These are phyloP conservation scores for Pyrenophora graminea DNA, from an alignment of 2,329 filamentous ascomycete genomes.

Conservation along the genomic window DNA sequence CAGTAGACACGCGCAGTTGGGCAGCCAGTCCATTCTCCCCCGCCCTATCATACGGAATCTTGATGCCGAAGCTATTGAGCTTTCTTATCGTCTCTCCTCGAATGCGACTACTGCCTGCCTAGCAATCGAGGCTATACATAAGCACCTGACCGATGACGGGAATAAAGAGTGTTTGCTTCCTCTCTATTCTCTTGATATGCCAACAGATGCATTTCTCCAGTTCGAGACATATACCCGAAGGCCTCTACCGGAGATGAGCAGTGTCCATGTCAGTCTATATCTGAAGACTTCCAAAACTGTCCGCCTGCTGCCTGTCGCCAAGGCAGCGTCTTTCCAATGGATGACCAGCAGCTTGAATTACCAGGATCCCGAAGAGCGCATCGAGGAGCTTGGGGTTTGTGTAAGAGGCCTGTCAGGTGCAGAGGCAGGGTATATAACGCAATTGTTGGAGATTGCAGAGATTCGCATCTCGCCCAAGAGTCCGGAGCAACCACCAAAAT, in stretches of 20 bases:
- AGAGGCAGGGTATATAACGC: background rate
- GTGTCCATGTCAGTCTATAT: slow-evolving; percentile 16
- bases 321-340: background rate
- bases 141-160: background rate
- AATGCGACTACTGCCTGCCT: slow-evolving; percentile 15
- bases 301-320: slow-evolving; percentile 2
- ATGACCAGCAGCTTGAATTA: background rate
- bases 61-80: background rate
- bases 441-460: slow-evolving; percentile 16
- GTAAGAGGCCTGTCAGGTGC: slow-evolving; percentile 8
- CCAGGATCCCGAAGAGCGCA: background rate
- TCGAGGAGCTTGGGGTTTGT: slow-evolving; percentile 34
- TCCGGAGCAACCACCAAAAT: background rate
- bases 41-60: slow-evolving; percentile 1
- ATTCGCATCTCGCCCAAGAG: slow-evolving; percentile 23
- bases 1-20: slow-evolving; percentile 36
- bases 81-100: slow-evolving; percentile 23
- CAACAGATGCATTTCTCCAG: slow-evolving; percentile 27
- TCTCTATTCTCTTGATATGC: slow-evolving; percentile 44
- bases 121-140: slow-evolving; percentile 18
- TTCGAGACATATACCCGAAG: slow-evolving; percentile 20
- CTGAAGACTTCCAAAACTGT: slow-evolving; percentile 16
- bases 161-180: slow-evolving; percentile 21
- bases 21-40: slow-evolving; percentile 43
- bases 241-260: background rate